Conservation (phyloP, 2,329 filamentous ascomycete genomes). For the Fusarium xyrophilum region DNA sequence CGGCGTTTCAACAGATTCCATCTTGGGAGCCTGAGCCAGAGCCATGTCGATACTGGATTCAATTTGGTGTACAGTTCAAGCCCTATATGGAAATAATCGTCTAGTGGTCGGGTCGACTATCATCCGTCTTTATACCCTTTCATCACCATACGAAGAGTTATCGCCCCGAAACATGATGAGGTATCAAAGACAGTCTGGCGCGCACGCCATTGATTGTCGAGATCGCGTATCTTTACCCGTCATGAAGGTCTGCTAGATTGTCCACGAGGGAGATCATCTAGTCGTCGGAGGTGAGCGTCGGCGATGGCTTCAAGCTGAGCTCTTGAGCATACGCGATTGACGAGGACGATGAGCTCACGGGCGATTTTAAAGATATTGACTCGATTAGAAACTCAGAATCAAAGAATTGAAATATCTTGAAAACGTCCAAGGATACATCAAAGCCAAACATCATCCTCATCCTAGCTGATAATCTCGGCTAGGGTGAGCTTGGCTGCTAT, state of each 20-base stretch:
- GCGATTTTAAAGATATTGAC: neutral
- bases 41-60: neutral
- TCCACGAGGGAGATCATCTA: neutral
- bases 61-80: neutral
- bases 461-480: conserved; percentile 49
- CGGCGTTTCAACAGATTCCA: neutral
- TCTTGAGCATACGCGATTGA: neutral
- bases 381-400: neutral
- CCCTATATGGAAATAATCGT: neutral
- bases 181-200: neutral
- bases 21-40: neutral
- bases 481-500: conserved; percentile 48
- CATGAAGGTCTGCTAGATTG: neutral
- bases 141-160: neutral
- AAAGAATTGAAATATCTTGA: neutral
- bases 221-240: conserved; percentile 4
- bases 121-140: neutral
- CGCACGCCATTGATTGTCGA: conserved; percentile 3
- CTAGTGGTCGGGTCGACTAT: too few species aligned
- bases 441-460: conserved; percentile 45
- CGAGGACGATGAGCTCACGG: neutral
- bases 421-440: conserved; percentile 24
- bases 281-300: conserved; percentile 32
- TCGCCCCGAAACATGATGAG: neutral
- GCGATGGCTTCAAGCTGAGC: neutral